Percentiles rank a stretch among this genome's conserved stretches.
phyloP scores from a whole-genome alignment of 2,329 filamentous ascomycete species.

The Sporothrix humicola region DNA sequence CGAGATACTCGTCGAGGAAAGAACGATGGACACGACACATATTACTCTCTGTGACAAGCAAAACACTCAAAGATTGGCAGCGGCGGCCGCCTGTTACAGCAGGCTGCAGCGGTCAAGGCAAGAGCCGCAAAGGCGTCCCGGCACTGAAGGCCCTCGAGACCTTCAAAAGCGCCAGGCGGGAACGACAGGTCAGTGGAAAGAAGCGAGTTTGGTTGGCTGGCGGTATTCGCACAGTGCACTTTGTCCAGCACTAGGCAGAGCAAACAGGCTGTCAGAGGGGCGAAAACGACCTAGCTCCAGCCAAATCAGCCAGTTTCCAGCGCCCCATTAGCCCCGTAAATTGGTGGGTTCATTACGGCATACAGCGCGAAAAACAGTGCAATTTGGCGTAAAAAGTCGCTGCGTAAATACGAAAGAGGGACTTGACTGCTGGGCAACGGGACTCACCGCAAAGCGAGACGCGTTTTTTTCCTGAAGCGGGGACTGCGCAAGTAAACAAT shows the following conservation, averaged over 20 bases:
- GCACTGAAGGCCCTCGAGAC: no score
- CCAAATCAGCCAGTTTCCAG: neutral
- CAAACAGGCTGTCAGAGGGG: neutral
- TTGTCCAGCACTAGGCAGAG: conserved; percentile 27
- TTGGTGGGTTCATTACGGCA: neutral
- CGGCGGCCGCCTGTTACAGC: neutral
- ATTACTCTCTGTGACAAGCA: neutral
- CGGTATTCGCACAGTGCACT: conserved; percentile 21
- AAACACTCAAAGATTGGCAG: neutral
- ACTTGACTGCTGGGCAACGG: conserved; percentile 23
- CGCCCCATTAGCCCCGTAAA: conserved; percentile 11
- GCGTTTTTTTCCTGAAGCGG: conserved; percentile 15
- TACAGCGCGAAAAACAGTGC: conserved; percentile 15
- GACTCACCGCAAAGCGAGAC: conserved; percentile 15
- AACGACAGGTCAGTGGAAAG: neutral
- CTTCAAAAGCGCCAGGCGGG: neutral
- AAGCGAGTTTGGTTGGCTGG: conserved; percentile 4
- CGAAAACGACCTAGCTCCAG: neutral
- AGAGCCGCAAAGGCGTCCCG: neutral
- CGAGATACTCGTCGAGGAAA: neutral
- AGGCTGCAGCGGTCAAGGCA: conserved; percentile 18
- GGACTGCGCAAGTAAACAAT: conserved; percentile 19
- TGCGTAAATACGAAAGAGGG: conserved; percentile 5
- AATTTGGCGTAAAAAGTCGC: neutral
- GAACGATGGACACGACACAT: neutral